Base-by-base conservation (phyloP, 2,329 filamentous ascomycete species). In the Colletotrichum musicola region DNA sequence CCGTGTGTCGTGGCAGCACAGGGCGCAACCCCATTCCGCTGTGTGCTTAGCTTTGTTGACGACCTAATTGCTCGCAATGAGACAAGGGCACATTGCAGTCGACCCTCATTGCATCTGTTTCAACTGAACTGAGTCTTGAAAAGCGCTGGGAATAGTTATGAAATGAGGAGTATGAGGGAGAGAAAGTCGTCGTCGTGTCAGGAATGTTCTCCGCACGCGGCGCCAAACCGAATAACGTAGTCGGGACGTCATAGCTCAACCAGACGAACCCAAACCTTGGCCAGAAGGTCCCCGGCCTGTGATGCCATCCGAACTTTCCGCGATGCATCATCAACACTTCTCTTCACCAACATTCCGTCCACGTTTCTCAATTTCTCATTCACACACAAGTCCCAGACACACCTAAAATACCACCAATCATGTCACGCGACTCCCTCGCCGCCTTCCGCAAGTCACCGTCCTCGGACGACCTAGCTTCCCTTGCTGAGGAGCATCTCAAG, bases 401-500 rank as follows among this genome's bases (percentile, higher is more conserved):
- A 4, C 4, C 40, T n/a, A 14, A 42, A 49, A 49, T 10, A 49
- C 46, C 46, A 49, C 46, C 46, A 25, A 27, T 14, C 35, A 71
- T 71, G 69, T 69, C 65, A n/a, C 61, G 65, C 56, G 57, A 71
- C 18, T 73, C 76, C 1, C 70, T 81, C 50, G 78, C 79, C 49
- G 72, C 74, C 20, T 77, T 81, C 71, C 79, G 80, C 63, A 74
- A 70, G 40, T 74, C 77, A 7, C 73, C 77, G 3, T 74, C 75
- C 30, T 74, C 78, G 80, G 80, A 84, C 16, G 87, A 90, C 66
- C 83, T 90, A 16, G 77, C 77, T 50, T 79, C 80, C 57, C 83
- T 90, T 4, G 88, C 88, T 18, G 85, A 89, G 69, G 78, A 88
- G 71, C 88, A 90, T 75, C 75, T 89, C 63, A 80, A 89, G 72